Evolutionary conservation across 352 stramenopile species (phyloP), one percentile per base, ranked within the genome.

Genomic region (Pilasporangium apinafurcum): DNA sequence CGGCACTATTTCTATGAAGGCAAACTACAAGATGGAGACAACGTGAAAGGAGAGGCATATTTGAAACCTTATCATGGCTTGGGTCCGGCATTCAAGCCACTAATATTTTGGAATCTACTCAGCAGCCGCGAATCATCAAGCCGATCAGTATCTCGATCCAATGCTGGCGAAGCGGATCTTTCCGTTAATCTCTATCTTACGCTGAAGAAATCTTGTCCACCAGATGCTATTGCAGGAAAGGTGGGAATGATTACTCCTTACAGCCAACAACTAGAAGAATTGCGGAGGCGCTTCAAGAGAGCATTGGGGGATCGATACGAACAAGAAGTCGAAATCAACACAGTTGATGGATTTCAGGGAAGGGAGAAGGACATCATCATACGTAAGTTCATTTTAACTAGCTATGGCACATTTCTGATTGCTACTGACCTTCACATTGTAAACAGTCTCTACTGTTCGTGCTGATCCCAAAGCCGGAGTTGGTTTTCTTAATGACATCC

Each of bases 281-380:
- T 93, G 4, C 59, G 53, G 17, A 78, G 60, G 16, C 59, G 62
- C 0, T 95, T 95, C 33, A 59, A 59, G 2, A 55, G 53, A 14
- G 53, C 60, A 9, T 58, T 91, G 12, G 80, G 76, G n/a, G 69
- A 89, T 10, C 67, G 62, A 4, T 94, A 68, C 33, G 67, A 87
- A 21, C 57, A 79, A 54, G 83, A 94, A 36, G 76, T 96, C 2
- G 88, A 97, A 60, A 87, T 97, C 62, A 96, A 95, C 49, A 96
- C 86, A 3, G 86, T 96, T 28, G 88, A 97, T 32, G 89, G 86
- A 4, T 96, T 96, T 40, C 88, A 97, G 56, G 88, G 85, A n/a
- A 71, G 83, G 29, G 83, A 95, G 32, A 95, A 95, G 56, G 84
- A 95, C 45, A 91, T 95, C 50, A 95, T 95, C 56, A 94, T 95